These are phyloP conservation scores for Melampsora americana DNA, from an alignment of 1,284 basidiomycete species.

Conservation along the genomic window DNA sequence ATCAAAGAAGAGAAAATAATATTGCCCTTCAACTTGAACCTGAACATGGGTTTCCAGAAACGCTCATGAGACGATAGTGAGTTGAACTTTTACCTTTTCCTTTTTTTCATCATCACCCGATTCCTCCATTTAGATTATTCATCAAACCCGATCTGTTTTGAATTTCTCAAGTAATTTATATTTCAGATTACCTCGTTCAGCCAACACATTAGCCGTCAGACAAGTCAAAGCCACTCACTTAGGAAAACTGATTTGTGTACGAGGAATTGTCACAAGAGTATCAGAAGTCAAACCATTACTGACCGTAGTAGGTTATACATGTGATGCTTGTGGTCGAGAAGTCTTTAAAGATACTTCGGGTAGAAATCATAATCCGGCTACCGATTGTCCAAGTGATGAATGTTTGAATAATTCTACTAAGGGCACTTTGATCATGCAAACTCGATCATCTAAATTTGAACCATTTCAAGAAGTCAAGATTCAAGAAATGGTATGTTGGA, in stretches of 20 bases:
- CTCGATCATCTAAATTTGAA: slow-evolving; percentile 90
- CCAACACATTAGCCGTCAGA: slow-evolving; percentile 72
- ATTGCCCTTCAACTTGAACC: slow-evolving; percentile 20
- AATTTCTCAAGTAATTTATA: slow-evolving; percentile 72
- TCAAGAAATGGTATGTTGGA: slow-evolving; percentile 81
- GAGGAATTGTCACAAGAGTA: slow-evolving; percentile 96
- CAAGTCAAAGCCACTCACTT: slow-evolving; percentile 80
- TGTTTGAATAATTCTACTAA: slow-evolving; percentile 83
- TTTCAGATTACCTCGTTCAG: slow-evolving; percentile 74
- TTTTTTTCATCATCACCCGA: slow-evolving; percentile 2
- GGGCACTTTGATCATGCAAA: slow-evolving; percentile 96
- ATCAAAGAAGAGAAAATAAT: slow-evolving; percentile 85
- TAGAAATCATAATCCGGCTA: slow-evolving; percentile 83
- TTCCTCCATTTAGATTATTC: slow-evolving; percentile 47
- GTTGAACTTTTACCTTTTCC: no score
- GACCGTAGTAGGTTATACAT: slow-evolving; percentile 96
- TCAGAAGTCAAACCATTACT: slow-evolving; percentile 98
- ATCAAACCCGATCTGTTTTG: not conserved
- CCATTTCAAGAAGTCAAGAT: slow-evolving; percentile 99
- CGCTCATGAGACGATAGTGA: slow-evolving; percentile 88
- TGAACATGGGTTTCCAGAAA: slow-evolving; percentile 73
- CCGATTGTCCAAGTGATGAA: slow-evolving; percentile 66
- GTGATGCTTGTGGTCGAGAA: slow-evolving; percentile 95
- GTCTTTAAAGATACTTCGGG: slow-evolving; percentile 97
- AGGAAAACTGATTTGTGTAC: slow-evolving; percentile 88